Evolutionary conservation across 371 early-diverging fungal species (phyloP).

Genomic region (Syncephalis plumigaleata): DNA sequence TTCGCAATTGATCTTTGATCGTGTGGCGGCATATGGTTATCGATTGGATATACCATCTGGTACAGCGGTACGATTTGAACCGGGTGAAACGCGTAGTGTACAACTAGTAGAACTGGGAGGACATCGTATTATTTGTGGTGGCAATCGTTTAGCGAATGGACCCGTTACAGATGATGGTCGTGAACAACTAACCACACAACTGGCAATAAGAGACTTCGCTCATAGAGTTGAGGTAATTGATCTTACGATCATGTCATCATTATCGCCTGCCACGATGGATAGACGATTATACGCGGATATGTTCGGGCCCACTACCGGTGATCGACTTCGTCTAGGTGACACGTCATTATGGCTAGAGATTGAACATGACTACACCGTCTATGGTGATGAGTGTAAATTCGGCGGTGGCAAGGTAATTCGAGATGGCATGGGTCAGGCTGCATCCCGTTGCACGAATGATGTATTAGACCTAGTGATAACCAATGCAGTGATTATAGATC

Average conservation of each 20-base stretch:
- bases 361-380: slow-evolving; percentile 69
- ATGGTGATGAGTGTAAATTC: slow-evolving; percentile 86
- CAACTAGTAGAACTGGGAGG: slow-evolving; percentile 74
- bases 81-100: slow-evolving; percentile 70
- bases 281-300: slow-evolving; percentile 66
- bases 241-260: neutral
- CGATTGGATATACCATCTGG: slow-evolving; percentile 81
- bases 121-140: slow-evolving; percentile 56
- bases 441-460: slow-evolving; percentile 31
- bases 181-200: slow-evolving; percentile 22
- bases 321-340: slow-evolving; percentile 71
- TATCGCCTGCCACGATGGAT: slow-evolving; percentile 35
- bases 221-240: neutral
- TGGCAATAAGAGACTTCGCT: neutral
- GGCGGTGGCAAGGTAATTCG: slow-evolving; percentile 74
- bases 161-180: slow-evolving; percentile 24
- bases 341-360: slow-evolving; percentile 69
- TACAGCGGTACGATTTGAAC: slow-evolving; percentile 54
- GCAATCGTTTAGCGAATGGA: slow-evolving; percentile 64
- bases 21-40: slow-evolving; percentile 59
- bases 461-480: slow-evolving; percentile 84
- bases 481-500: slow-evolving; percentile 80
- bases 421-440: slow-evolving; percentile 86
- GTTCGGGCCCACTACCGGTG: slow-evolving; percentile 85
- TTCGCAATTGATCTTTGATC: slow-evolving; percentile 57